Conservation (phyloP, 345 rosid species). For the Cardiospermum halicacabum region DNA sequence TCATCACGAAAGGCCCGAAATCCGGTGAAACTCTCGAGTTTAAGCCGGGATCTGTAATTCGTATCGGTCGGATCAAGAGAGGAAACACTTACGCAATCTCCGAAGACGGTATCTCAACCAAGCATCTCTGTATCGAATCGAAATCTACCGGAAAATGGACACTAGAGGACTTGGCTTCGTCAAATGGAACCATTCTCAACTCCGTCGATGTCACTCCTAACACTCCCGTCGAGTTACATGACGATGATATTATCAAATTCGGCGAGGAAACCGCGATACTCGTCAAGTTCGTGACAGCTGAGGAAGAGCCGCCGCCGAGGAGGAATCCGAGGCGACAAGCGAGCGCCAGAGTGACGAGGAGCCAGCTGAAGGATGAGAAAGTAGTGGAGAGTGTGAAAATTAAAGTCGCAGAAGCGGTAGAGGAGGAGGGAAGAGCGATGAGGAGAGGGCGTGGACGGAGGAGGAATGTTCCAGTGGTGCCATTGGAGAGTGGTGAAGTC, state of each 20-base stretch:
- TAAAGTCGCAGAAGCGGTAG: neutral
- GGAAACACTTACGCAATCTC: slow-evolving; percentile 68
- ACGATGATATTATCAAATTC: slow-evolving; percentile 67
- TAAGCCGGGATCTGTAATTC: slow-evolving; percentile 40
- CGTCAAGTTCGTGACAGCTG: slow-evolving; percentile 28
- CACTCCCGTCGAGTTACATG: slow-evolving; percentile 35
- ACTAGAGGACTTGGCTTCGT: slow-evolving; percentile 66
- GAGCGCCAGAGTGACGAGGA: slow-evolving; percentile 8
- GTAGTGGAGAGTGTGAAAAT: neutral
- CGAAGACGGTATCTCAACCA: slow-evolving; percentile 78
- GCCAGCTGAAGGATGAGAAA: neutral
- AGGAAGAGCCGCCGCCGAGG: slow-evolving; percentile 23
- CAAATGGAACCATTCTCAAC: slow-evolving; percentile 75
- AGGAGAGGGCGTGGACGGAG: neutral
- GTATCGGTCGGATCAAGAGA: slow-evolving; percentile 65
- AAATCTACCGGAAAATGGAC: slow-evolving; percentile 65
- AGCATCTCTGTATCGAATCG: slow-evolving; percentile 56
- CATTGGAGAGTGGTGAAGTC: slow-evolving; percentile 2
- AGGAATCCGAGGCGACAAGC: slow-evolving; percentile 31
- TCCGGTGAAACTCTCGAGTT: slow-evolving; percentile 57
- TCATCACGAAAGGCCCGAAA: slow-evolving; percentile 56
- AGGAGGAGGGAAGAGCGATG: neutral
- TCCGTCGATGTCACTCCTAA: slow-evolving; percentile 35
- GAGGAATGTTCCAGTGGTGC: neutral
- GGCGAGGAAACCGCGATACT: slow-evolving; percentile 61